Evolutionary conservation across 192 early-diverging fungal species (phyloP).

Genomic region (Coemansia sp.): DNA sequence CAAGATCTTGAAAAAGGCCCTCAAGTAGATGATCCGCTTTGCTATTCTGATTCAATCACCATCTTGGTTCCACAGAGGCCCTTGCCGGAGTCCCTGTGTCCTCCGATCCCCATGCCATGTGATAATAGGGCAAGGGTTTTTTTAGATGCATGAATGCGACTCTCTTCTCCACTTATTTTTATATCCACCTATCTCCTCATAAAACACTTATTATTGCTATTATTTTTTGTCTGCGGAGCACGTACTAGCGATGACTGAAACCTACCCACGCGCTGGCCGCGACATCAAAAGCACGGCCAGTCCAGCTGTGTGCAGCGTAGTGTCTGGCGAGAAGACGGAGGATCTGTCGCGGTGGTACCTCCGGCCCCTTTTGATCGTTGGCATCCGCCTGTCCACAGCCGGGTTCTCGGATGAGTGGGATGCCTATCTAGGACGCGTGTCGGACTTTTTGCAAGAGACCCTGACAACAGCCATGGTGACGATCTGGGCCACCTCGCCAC

Average conservation of each 20-base stretch:
- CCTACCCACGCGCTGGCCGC: background rate
- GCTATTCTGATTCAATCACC: background rate
- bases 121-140: background rate
- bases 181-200: background rate
- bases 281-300: background rate
- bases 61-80: constrained; percentile 5
- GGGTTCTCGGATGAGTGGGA: constrained; percentile 29
- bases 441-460: constrained; percentile 25
- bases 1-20: constrained; percentile 81
- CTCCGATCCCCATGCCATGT: no score
- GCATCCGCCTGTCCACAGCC: background rate
- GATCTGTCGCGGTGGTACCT: background rate
- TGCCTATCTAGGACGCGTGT: constrained; percentile 13
- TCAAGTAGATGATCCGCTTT: constrained; percentile 38
- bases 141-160: background rate
- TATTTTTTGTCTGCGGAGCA: background rate
- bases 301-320: background rate
- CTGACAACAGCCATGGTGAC: constrained; percentile 50
- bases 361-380: background rate
- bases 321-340: background rate
- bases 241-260: background rate
- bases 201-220: background rate
- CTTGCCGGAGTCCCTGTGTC: background rate
- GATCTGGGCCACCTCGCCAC: constrained; percentile 39
- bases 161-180: background rate